Evolutionary conservation across 805 yeast species (phyloP), one percentile per base, ranked within the genome.

Genomic region (Yamadazyma kitorensis): DNA sequence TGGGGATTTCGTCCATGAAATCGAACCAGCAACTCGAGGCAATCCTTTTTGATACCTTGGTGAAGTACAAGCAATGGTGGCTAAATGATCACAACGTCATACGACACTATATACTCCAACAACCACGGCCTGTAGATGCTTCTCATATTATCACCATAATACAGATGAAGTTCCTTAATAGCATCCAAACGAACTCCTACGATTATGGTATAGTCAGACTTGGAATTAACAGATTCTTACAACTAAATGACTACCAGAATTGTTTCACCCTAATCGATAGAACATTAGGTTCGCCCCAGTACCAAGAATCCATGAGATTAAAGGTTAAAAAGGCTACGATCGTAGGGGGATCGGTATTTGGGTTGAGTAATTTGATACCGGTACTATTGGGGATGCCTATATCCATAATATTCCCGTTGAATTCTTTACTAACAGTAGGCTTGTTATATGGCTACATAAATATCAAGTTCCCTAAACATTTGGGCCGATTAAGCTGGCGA

Each of bases 401-500:
- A 12, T 23, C 23, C 5, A 12, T 12, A 5, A 10, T 31, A 13
- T 31, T 6, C 23, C 23, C 3, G n/a, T n/a, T n/a, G n/a, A 31
- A 17, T 17, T 12, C 21, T 8, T 4, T 31, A 13, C 17, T 24
- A 3, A 10, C 11, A 4, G 9, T 31, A 16, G 34, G 23, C 11
- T 8, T 32, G 14, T 18, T 17, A 5, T 36, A 25, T 17, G 20
- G 16, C 4, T 31, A 16, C n/a, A 6, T 38, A 16, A 34, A 45
- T 10, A 6, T 41, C 5, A 31, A 34, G 10, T 37, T 33, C 24
- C 36, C 46, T 6, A 24, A 41, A 4, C 30, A 44, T 19, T 14
- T 52, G 12, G 57, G 58, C 5, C 31, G 75, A 43, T 45, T 64
- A 13, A 55, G 64, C 18, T 64, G 69, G 71, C 34, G 73, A 25